These are phyloP conservation scores for Rhodotorula babjevae DNA, from an alignment of 768 basidiomycete species.

Conservation along the genomic window DNA sequence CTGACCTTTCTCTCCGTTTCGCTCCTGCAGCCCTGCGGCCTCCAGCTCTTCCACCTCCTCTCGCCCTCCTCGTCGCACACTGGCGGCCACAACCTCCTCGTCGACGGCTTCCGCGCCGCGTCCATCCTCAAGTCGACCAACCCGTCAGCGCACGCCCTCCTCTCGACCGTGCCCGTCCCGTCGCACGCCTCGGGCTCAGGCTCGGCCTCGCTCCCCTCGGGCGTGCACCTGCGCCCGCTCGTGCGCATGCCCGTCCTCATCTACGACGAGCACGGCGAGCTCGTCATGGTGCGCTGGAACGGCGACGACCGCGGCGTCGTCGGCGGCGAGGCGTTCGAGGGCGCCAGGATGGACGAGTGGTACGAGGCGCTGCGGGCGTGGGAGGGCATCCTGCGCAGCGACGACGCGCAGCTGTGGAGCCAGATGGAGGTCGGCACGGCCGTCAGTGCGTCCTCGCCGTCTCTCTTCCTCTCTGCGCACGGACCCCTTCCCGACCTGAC, in stretches of 20 bases:
- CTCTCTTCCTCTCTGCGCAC: background rate
- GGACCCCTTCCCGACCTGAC: too few relatives aligned
- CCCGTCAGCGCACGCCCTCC: constrained; percentile 64
- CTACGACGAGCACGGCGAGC: constrained; percentile 62
- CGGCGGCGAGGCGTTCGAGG: constrained; percentile 51
- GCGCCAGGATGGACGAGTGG: constrained; percentile 69
- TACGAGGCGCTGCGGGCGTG: constrained; percentile 76
- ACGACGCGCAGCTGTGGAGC: constrained; percentile 87
- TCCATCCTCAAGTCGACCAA: constrained; percentile 67
- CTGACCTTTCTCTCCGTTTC: too few relatives aligned
- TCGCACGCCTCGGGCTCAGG: constrained; percentile 84
- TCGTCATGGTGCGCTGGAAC: constrained; percentile 84
- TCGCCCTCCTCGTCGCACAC: constrained; percentile 58
- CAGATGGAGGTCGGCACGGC: constrained; percentile 82
- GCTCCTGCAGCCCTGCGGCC: constrained; percentile 70
- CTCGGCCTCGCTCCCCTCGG: constrained; percentile 45
- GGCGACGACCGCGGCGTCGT: constrained; percentile 87
- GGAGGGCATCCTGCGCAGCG: constrained; percentile 67
- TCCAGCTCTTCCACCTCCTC: constrained; percentile 91
- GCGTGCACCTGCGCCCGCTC: constrained; percentile 51
- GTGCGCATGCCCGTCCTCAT: constrained; percentile 66
- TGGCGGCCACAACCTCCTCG: constrained; percentile 84
- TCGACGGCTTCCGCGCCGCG: constrained; percentile 91
- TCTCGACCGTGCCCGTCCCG: constrained; percentile 65
- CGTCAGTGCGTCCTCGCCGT: constrained; percentile 58